Base-by-base conservation (phyloP, 108 stramenopile species). In the Cafeteria roenbergensis region DNA sequence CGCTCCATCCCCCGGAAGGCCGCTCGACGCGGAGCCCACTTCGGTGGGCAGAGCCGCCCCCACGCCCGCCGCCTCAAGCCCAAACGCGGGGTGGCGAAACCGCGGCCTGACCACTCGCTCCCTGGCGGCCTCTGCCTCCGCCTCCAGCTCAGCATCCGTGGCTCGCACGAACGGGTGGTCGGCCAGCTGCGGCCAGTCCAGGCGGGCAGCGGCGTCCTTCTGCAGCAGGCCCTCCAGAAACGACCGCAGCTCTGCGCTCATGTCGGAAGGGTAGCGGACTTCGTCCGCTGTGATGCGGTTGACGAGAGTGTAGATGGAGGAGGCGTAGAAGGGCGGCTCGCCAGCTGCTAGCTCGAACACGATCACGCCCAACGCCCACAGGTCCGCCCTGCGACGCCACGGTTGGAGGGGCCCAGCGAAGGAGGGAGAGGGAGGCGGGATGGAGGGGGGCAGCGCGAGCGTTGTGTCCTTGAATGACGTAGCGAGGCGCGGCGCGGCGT, bases 251-350 rank as follows among this genome's bases (percentile, higher is more conserved):
- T 74, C 37, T 28, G 54, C 53, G 8, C 74, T 64, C 55, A 80
- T 70, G 42, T 69, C 31, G 28, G 53, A 8, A 17, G 84, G 84
- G 37, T 75, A 84, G 26, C 69, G 28, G 1, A 85, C 80, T 12
- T 75, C 70, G 58, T 85, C 80, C 67, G 79, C 79, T 32, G 82
- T 77, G 57, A 85, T 85, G 58, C 73, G 77, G 55, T 83, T 80
- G 42, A 85, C 83, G 26, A 85, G 70, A n/a, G 78, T 74, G 70
- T 80, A 82, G 30, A 85, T 83, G 36, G 64, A 75, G 72, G 77
- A 80, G 20, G 84, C 82, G 73, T 83, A 85, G 70, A 83, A 85
- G 20, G 84, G 84, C 22, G 84, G 84, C 51, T 80, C 78, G n/a
- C 84, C 84, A 31, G 73, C 75, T 17, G 67, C 63, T 14, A 82